Evolutionary conservation across 148 eudicot species (phyloP).

Genomic region (Fagopyrum esculentum): DNA sequence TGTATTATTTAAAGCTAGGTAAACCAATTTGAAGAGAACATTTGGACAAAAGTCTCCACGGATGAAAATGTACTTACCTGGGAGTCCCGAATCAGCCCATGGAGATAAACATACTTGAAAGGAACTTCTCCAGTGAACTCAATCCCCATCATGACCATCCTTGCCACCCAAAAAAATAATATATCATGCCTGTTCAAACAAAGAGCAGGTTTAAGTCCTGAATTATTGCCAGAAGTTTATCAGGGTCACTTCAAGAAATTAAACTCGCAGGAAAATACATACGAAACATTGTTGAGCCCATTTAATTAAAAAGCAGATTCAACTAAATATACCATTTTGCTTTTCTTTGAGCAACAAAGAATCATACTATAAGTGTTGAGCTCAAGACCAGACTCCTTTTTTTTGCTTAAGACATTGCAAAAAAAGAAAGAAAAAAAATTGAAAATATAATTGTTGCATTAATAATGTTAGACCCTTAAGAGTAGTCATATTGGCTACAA

Average conservation of each 20-base stretch:
- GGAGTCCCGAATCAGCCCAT: constrained; percentile 92
- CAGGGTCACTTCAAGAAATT: neutral
- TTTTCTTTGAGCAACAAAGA: neutral
- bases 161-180: constrained; percentile 98
- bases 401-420: neutral
- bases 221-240: neutral
- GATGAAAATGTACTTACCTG: constrained; percentile 47
- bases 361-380: neutral
- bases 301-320: neutral
- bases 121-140: constrained; percentile 93
- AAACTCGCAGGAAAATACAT: neutral
- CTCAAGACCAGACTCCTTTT: neutral
- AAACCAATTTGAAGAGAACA: neutral
- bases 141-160: constrained; percentile 99
- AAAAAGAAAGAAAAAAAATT: neutral
- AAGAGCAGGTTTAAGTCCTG: constrained; percentile 12
- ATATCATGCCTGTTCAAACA: constrained; percentile 83
- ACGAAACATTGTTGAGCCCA: neutral
- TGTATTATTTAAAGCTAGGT: neutral
- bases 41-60: neutral
- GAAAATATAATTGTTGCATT: too few species aligned
- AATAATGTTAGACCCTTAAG: too few species aligned
- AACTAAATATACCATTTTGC: neutral
- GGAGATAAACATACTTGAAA: constrained; percentile 76
- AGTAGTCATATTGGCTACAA: neutral